These are phyloP conservation scores for Strigomonas culicis DNA, from an alignment of 208 protist species.

Conservation along the genomic window DNA sequence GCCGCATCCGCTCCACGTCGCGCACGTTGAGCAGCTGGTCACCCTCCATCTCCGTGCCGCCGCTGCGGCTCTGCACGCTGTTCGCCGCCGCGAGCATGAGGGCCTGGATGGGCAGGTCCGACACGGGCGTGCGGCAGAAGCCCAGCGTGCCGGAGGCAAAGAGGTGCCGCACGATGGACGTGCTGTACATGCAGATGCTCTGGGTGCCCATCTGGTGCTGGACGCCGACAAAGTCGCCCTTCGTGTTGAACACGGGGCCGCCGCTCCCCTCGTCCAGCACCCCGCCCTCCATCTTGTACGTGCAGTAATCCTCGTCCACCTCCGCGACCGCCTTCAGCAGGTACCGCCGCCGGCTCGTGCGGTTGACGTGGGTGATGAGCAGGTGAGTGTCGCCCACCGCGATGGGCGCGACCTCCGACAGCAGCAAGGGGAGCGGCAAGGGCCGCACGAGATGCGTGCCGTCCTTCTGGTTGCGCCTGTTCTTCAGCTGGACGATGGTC, in stretches of 20 bases:
- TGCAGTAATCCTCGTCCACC: slow-evolving; percentile 66
- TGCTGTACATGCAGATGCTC: slow-evolving; percentile 55
- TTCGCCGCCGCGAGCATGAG: slow-evolving; percentile 6
- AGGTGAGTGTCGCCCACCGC: slow-evolving; percentile 65
- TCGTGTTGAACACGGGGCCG: slow-evolving; percentile 70
- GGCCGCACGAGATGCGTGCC: slow-evolving; percentile 52
- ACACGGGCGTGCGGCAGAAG: slow-evolving; percentile 69
- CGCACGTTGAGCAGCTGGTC: slow-evolving; percentile 19
- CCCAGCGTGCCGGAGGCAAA: slow-evolving; percentile 67
- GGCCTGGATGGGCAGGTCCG: slow-evolving; percentile 13
- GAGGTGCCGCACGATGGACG: slow-evolving; percentile 67
- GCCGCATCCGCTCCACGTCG: slow-evolving; percentile 20
- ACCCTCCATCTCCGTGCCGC: neutral
- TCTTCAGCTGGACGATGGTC: neutral
- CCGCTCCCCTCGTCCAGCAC: slow-evolving; percentile 56
- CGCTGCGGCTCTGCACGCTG: neutral
- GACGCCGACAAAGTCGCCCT: slow-evolving; percentile 82
- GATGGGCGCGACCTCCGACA: slow-evolving; percentile 50
- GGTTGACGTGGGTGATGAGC: slow-evolving; percentile 70
- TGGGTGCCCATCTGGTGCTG: slow-evolving; percentile 65
- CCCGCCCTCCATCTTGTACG: slow-evolving; percentile 43
- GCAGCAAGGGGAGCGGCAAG: slow-evolving; percentile 70
- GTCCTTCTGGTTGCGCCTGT: slow-evolving; percentile 3
- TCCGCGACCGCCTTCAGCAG: slow-evolving; percentile 47
- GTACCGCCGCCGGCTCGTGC: slow-evolving; percentile 41